A percentile compares a stretch with the other conserved stretches of the same genome.
Evolutionary conservation across 345 rosid genomes (phyloP).

Genomic region (Brassica juncea): DNA sequence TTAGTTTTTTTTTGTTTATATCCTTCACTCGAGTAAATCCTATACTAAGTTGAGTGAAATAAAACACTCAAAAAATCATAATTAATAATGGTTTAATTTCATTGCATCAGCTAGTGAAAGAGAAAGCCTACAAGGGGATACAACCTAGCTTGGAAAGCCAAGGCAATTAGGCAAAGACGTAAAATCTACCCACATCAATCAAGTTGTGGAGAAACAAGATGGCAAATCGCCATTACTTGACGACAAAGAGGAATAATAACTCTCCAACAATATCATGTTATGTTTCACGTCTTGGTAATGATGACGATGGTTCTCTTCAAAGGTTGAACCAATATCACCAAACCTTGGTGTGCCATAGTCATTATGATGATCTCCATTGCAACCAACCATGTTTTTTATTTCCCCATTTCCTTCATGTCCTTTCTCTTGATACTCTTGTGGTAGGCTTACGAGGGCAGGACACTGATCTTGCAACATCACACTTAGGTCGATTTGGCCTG

Average conservation of each 20-base stretch:
- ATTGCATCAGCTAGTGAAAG: constrained; percentile 8
- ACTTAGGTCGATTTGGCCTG: constrained; percentile 31
- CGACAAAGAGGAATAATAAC: constrained; percentile 27
- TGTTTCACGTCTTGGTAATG: constrained; percentile 28
- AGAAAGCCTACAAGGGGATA: constrained; percentile 16
- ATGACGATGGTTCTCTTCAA: constrained; percentile 12
- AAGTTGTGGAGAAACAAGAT: constrained; percentile 29
- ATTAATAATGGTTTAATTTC: not conserved
- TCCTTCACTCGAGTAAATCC: not conserved
- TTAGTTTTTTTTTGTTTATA: not conserved
- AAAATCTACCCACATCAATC: constrained; percentile 13
- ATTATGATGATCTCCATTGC: constrained; percentile 10
- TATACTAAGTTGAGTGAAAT: not conserved
- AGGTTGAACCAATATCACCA: constrained; percentile 1
- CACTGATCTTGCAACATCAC: constrained; percentile 39
- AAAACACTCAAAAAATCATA: not conserved
- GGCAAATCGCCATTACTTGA: constrained; percentile 28
- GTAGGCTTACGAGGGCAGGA: constrained; percentile 35
- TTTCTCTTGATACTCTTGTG: constrained; percentile 36
- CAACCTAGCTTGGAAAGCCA: constrained; percentile 22
- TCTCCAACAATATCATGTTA: constrained; percentile 30
- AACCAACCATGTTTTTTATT: constrained; percentile 22
- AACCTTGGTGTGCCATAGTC: not conserved
- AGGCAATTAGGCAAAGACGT: not conserved
- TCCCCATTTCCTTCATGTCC: constrained; percentile 20